A percentile compares a stretch with the other conserved stretches of the same genome.
phyloP scores from a whole-genome alignment of 1,139 yeast genomes.

The Ashbya aceris region DNA sequence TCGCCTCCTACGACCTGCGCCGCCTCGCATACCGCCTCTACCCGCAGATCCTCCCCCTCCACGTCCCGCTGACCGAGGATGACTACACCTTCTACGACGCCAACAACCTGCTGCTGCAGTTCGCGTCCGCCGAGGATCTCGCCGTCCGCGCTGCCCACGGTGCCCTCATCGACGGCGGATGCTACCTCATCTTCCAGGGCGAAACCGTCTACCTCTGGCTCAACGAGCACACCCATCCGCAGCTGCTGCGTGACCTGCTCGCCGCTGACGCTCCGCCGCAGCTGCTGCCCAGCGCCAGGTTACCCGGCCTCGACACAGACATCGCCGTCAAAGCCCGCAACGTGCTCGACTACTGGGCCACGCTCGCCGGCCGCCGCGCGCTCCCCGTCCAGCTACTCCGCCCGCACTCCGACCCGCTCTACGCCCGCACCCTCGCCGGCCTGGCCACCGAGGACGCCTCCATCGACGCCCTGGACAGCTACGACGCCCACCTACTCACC shows the following conservation, averaged over 20 bases:
- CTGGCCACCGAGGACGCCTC: constrained; percentile 69
- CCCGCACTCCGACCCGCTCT: constrained; percentile 27
- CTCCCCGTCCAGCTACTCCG: constrained; percentile 25
- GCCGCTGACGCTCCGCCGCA: constrained; percentile 40
- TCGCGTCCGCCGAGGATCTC: constrained; percentile 37
- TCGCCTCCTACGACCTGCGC: constrained; percentile 50
- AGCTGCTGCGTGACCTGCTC: constrained; percentile 64
- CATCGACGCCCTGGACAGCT: constrained; percentile 41
- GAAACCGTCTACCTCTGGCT: constrained; percentile 54
- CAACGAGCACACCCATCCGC: constrained; percentile 59
- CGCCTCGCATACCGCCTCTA: constrained; percentile 59
- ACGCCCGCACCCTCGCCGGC: constrained; percentile 32
- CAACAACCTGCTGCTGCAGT: constrained; percentile 39
- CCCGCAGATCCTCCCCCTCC: constrained; percentile 74
- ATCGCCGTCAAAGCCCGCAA: constrained; percentile 63
- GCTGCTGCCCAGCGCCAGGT: constrained; percentile 21
- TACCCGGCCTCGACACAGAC: constrained; percentile 65
- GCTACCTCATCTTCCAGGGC: constrained; percentile 71
- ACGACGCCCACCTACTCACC: constrained; percentile 50
- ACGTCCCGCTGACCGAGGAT: constrained; percentile 44
- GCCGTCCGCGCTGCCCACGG: constrained; percentile 21
- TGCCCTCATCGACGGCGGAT: constrained; percentile 47
- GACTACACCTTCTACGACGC: constrained; percentile 43
- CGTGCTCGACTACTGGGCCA: constrained; percentile 36
- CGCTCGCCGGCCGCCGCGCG: constrained; percentile 15